These are phyloP conservation scores for Chamaecyparis obtusa DNA, from an alignment of 75 land plant species.

Conservation along the genomic window DNA sequence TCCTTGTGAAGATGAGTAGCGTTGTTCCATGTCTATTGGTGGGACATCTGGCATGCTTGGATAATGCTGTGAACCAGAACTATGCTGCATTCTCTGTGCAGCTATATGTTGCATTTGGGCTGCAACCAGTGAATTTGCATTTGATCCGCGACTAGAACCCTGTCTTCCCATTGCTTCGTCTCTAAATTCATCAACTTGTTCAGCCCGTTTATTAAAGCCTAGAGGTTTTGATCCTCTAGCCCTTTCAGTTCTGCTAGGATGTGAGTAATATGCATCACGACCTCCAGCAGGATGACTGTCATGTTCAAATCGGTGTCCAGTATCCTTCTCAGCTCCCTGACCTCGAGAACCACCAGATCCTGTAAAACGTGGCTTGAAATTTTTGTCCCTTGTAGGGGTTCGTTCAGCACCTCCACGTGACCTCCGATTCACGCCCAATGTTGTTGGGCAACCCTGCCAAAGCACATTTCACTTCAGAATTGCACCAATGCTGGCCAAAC, in stretches of 20 bases:
- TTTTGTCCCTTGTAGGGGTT: slow-evolving; percentile 74
- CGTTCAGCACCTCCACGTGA: slow-evolving; percentile 78
- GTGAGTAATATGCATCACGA: slow-evolving; percentile 4
- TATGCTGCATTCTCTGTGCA: slow-evolving; percentile 42
- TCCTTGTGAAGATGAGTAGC: slow-evolving; percentile 16
- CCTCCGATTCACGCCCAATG: slow-evolving; percentile 86
- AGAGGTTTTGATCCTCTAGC: background rate
- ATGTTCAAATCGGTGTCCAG: background rate
- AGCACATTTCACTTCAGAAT: background rate
- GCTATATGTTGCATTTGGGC: slow-evolving; percentile 43
- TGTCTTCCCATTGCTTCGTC: slow-evolving; percentile 32
- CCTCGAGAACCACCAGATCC: slow-evolving; percentile 15
- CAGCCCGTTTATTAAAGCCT: slow-evolving; percentile 1
- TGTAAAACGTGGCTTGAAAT: slow-evolving; percentile 71
- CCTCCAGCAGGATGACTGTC: slow-evolving; percentile 3
- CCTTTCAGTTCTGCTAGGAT: background rate
- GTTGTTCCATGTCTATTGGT: slow-evolving; percentile 28
- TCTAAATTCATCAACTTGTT: slow-evolving; percentile 7
- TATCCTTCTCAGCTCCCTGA: slow-evolving; percentile 4
- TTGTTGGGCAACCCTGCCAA: slow-evolving; percentile 93
- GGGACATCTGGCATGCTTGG: slow-evolving; percentile 20
- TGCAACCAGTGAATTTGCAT: slow-evolving; percentile 27
- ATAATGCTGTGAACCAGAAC: slow-evolving; percentile 21
- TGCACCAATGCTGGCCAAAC: background rate
- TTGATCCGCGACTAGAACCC: slow-evolving; percentile 28